Evolutionary conservation across 768 basidiomycete species (phyloP).

Genomic region (Suillus decipiens): DNA sequence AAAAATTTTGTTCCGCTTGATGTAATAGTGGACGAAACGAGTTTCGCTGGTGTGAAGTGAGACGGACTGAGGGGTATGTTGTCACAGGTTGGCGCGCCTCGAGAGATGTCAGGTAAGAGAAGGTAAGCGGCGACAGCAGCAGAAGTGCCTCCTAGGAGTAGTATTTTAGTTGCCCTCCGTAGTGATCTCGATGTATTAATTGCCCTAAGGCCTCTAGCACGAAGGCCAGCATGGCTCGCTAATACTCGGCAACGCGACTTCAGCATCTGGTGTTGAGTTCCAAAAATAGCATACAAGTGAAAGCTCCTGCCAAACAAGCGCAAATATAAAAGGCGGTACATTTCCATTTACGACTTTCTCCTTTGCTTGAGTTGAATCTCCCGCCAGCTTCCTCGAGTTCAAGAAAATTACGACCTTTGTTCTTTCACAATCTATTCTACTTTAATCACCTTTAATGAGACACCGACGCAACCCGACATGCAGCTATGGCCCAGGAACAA

Average conservation of each 20-base stretch:
- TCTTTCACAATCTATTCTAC: constrained; percentile 10
- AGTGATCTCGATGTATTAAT: not conserved
- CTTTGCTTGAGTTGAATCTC: constrained; percentile 8
- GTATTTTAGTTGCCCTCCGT: not conserved
- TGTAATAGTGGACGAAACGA: constrained; percentile 52
- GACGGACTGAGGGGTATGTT: constrained; percentile 43
- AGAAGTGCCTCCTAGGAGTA: constrained; percentile 38
- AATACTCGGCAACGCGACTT: not conserved
- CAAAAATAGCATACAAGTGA: constrained; percentile 15
- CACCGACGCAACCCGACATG: constrained; percentile 27
- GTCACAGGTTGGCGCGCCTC: constrained; percentile 43
- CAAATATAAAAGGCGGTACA: constrained; percentile 20
- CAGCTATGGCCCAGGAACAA: constrained; percentile 17
- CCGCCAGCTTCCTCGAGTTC: constrained; percentile 11
- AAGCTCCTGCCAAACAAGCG: constrained; percentile 23
- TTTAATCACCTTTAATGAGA: constrained; percentile 22
- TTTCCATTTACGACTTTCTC: not conserved
- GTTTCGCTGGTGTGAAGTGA: constrained; percentile 57
- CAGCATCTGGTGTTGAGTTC: constrained; percentile 16
- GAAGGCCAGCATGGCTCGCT: not conserved
- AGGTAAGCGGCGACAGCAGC: constrained; percentile 50
- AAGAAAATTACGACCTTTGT: constrained; percentile 10
- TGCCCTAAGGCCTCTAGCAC: not conserved
- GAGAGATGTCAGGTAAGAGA: constrained; percentile 50
- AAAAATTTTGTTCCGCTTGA: constrained; percentile 66